Percentiles rank a stretch among this genome's conserved stretches.
Evolutionary conservation across 352 stramenopile genomes (phyloP).

Genomic region (Phytophthora brassicae): DNA sequence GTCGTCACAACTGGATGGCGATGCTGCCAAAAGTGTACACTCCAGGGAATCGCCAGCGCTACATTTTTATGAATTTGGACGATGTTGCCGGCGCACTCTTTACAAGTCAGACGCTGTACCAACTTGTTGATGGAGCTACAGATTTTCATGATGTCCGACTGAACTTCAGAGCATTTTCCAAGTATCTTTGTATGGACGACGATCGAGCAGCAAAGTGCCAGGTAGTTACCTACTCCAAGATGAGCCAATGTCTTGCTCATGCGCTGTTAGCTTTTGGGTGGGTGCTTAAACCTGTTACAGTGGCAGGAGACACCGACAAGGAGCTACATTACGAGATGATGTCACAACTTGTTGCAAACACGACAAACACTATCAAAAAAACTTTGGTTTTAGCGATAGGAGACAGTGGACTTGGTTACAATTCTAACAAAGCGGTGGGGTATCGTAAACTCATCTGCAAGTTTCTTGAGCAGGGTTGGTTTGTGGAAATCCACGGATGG

Average conservation of each 20-base stretch:
- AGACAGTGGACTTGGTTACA: conserved; percentile 3
- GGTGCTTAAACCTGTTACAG: neutral
- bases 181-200: conserved; percentile 1
- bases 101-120: conserved; percentile 10
- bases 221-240: conserved; percentile 3
- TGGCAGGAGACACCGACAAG: neutral
- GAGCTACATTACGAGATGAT: conserved; percentile 5
- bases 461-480: conserved; percentile 9
- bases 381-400: conserved; percentile 12
- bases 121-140: conserved; percentile 7
- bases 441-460: conserved; percentile 1
- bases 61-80: conserved; percentile 22
- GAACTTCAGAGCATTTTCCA: conserved; percentile 10
- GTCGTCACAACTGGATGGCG: neutral
- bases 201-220: neutral
- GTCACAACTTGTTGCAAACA: neutral
- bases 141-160: conserved; percentile 1
- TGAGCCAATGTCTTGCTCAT: neutral
- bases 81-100: conserved; percentile 13
- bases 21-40: conserved; percentile 2
- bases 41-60: conserved; percentile 1
- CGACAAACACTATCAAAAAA: neutral
- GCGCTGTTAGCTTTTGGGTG: conserved; percentile 5
- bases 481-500: conserved; percentile 14
- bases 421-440: neutral